These are phyloP conservation scores for Globisporangium nodosum DNA, from an alignment of 352 stramenopile genomes.

Conservation along the genomic window DNA sequence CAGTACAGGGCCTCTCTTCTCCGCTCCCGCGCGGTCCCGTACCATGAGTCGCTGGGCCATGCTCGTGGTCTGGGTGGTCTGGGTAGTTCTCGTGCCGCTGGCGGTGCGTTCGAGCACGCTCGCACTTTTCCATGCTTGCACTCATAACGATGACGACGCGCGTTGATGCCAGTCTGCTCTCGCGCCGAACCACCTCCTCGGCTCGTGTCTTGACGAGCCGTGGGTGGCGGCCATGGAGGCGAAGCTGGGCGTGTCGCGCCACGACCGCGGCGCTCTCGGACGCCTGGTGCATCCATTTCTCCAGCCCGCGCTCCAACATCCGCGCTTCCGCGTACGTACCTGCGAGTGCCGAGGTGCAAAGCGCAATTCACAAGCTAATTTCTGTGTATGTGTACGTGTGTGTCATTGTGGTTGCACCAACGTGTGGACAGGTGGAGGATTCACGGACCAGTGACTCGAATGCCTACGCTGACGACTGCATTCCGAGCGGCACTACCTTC, in stretches of 20 bases:
- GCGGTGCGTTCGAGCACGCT: background rate
- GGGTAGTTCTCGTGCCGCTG: background rate
- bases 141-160: background rate
- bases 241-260: slow-evolving; percentile 13
- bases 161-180: background rate
- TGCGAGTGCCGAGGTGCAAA: background rate
- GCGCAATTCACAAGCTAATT: background rate
- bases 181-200: slow-evolving; percentile 37
- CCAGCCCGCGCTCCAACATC: slow-evolving; percentile 22
- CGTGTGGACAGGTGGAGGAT: slow-evolving; percentile 12
- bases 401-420: background rate
- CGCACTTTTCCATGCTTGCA: background rate
- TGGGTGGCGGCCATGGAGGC: slow-evolving; percentile 32
- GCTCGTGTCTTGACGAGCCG: slow-evolving; percentile 28
- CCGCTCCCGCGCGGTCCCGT: too few relatives aligned
- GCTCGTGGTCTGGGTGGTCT: background rate
- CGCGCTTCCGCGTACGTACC: slow-evolving; percentile 24
- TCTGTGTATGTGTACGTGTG: background rate
- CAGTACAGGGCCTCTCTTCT: too few relatives aligned
- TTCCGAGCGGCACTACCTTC: slow-evolving; percentile 1
- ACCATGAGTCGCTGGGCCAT: background rate
- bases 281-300: slow-evolving; percentile 36
- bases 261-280: slow-evolving; percentile 18
- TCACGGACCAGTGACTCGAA: background rate
- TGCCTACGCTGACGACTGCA: slow-evolving; percentile 4